Conservation (phyloP, 2,329 filamentous ascomycete genomes). For the Beauveria brongniartii region DNA sequence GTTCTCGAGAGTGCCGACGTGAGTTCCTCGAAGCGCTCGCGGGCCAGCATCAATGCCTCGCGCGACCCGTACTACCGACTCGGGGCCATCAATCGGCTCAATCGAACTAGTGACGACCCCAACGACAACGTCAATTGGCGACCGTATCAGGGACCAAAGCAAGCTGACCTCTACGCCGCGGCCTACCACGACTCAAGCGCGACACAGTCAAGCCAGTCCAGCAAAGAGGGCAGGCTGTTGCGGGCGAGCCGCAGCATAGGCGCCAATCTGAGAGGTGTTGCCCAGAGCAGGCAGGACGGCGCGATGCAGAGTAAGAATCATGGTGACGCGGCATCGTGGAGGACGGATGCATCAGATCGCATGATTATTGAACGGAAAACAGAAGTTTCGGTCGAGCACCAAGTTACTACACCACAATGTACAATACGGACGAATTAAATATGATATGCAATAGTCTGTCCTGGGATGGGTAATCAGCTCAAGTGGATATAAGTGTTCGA, state of each 20-base stretch:
- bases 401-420: background rate
- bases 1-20: conserved; percentile 11
- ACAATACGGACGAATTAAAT: background rate
- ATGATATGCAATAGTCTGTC: too few relatives aligned
- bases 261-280: background rate
- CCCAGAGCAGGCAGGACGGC: background rate
- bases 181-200: background rate
- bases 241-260: background rate
- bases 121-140: conserved; percentile 9
- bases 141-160: background rate
- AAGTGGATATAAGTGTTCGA: too few relatives aligned
- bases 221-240: background rate
- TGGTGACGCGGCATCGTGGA: background rate
- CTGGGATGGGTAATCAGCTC: too few relatives aligned
- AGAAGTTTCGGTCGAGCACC: conserved; percentile 1
- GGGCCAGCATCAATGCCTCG: background rate
- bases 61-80: conserved; percentile 11
- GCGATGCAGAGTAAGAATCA: background rate
- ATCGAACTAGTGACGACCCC: background rate
- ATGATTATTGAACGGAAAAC: conserved; percentile 7
- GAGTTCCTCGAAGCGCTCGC: conserved; percentile 1
- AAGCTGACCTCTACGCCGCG: background rate
- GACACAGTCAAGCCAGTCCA: background rate
- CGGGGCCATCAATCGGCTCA: conserved; percentile 1
- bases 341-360: conserved; percentile 1